phyloP scores from a whole-genome alignment of 345 rosid species.

The Populus euphratica region DNA sequence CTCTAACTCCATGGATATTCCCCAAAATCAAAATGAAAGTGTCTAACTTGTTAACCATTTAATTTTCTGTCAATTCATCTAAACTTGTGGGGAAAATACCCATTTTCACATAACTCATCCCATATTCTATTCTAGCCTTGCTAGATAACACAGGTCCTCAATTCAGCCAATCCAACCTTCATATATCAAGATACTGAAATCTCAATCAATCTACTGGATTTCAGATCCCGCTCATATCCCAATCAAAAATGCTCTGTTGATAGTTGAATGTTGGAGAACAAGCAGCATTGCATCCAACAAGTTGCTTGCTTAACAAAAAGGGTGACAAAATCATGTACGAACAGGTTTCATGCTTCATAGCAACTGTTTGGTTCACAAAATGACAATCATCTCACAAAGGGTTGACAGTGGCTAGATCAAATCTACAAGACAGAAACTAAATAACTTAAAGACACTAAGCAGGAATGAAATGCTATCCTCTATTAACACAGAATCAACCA shows the following conservation, averaged over 20 bases:
- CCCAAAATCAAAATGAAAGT: background rate
- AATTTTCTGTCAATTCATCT: background rate
- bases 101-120: background rate
- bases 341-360: background rate
- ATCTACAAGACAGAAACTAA: background rate
- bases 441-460: background rate
- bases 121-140: background rate
- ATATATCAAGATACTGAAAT: background rate
- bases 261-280: background rate
- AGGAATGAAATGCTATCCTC: background rate
- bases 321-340: background rate
- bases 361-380: constrained; percentile 1
- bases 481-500: background rate
- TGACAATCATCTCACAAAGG: background rate
- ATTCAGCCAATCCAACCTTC: background rate
- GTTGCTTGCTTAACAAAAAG: background rate
- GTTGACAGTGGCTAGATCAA: background rate
- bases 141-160: background rate
- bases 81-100: background rate
- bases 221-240: background rate
- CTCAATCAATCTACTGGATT: background rate
- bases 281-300: background rate
- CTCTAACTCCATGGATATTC: background rate
- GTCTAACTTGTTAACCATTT: background rate
- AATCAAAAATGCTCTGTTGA: background rate